Conservation (phyloP, 306 rosid genomes). For the Notholithocarpus densiflorus region DNA sequence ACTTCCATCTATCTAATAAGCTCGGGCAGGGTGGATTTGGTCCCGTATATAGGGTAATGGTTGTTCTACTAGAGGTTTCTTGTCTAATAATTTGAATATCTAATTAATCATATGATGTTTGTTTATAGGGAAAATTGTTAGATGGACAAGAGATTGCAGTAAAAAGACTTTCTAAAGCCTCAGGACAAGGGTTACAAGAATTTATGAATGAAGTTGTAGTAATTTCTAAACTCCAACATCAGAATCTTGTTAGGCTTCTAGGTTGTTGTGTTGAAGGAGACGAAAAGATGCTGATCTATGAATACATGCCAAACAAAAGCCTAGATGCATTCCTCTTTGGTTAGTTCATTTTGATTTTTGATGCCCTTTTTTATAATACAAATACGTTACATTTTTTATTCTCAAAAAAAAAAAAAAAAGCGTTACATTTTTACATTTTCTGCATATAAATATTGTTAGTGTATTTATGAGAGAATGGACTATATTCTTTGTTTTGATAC, state of each 20-base stretch:
- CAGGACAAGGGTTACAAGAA: conserved; percentile 45
- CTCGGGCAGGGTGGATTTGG: conserved; percentile 35
- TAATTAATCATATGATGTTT: background rate
- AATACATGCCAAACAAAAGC: conserved; percentile 50
- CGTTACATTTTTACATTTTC: too few species aligned
- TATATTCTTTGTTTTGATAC: background rate
- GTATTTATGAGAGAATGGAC: too few species aligned
- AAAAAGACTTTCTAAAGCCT: conserved; percentile 36
- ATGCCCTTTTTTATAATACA: background rate
- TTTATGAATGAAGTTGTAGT: conserved; percentile 46
- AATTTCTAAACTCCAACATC: conserved; percentile 48
- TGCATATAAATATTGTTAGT: too few species aligned
- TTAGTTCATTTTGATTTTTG: conserved; percentile 6
- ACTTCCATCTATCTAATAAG: conserved; percentile 24
- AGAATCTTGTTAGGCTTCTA: conserved; percentile 44
- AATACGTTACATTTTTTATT: too few species aligned
- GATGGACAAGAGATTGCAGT: conserved; percentile 49
- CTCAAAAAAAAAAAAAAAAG: too few species aligned
- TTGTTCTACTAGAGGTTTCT: background rate
- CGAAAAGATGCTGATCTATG: conserved; percentile 43
- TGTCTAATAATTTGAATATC: too few species aligned
- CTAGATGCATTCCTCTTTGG: conserved; percentile 39
- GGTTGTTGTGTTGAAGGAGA: conserved; percentile 44
- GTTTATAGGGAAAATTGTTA: conserved; percentile 29
- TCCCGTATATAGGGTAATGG: conserved; percentile 25